Evolutionary conservation across 768 basidiomycete species (phyloP).

Genomic region (Russula olivacea): DNA sequence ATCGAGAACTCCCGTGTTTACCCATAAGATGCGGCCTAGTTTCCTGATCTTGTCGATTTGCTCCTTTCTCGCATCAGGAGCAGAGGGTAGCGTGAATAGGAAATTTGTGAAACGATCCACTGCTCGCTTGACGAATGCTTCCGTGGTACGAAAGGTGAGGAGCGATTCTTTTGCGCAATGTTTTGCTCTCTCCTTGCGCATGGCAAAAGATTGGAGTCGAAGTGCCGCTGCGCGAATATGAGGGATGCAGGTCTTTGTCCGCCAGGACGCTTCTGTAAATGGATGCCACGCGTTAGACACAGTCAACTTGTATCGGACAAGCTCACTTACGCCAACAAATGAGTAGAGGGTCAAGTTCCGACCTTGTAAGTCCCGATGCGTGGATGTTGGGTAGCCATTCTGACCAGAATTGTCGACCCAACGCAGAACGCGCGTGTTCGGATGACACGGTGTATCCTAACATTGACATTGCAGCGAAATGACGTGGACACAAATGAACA

Average conservation of each 20-base stretch:
- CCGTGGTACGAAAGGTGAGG: background rate
- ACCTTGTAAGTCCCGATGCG: conserved; percentile 1
- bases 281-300: background rate
- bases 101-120: background rate
- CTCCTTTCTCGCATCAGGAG: background rate
- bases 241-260: background rate
- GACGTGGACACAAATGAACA: background rate
- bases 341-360: background rate
- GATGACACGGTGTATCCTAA: background rate
- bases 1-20: background rate
- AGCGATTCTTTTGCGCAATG: background rate
- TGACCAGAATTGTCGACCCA: background rate
- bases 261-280: background rate
- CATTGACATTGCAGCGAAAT: background rate
- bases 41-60: conserved; percentile 7
- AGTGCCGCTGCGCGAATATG: background rate
- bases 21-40: conserved; percentile 4
- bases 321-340: background rate
- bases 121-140: background rate
- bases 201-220: conserved; percentile 2
- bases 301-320: background rate
- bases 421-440: background rate
- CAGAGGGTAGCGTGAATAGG: background rate
- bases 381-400: background rate
- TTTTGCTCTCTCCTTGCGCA: background rate